These are phyloP conservation scores for Neonectria hederae DNA, from an alignment of 2,329 filamentous ascomycete species.

Conservation along the genomic window DNA sequence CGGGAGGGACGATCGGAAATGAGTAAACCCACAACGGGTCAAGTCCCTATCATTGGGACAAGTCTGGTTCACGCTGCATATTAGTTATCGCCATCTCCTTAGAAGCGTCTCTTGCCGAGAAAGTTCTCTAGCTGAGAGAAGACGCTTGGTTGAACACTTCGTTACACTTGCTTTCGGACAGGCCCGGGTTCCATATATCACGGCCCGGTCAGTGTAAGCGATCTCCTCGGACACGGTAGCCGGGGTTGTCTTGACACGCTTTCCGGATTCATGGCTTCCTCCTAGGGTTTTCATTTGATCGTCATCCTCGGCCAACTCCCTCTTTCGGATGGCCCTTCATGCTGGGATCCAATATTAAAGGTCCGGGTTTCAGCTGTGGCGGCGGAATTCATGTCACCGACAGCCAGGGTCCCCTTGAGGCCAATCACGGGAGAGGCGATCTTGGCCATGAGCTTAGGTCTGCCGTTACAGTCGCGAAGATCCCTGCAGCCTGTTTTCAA, in stretches of 20 bases:
- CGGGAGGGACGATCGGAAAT: not conserved
- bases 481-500: conserved; percentile 24
- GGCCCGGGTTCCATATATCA: not conserved
- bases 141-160: not conserved
- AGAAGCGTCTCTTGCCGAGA: not conserved
- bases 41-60: not conserved
- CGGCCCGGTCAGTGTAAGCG: conserved; percentile 11
- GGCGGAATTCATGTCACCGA: conserved; percentile 35
- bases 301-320: conserved; percentile 18
- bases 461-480: conserved; percentile 27
- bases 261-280: conserved; percentile 10
- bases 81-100: not conserved
- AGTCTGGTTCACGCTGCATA: not conserved
- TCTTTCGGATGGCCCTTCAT: conserved; percentile 18
- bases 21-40: not conserved
- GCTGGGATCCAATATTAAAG: conserved; percentile 22
- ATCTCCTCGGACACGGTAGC: not conserved
- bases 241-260: conserved; percentile 8
- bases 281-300: conserved; percentile 17
- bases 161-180: not conserved
- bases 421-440: conserved; percentile 23
- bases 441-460: conserved; percentile 21
- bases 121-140: no score
- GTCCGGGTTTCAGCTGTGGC: conserved; percentile 30
- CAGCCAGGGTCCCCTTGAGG: conserved; percentile 24